phyloP scores from a whole-genome alignment of 306 rosid genomes.

The Fragaria iinumae region DNA sequence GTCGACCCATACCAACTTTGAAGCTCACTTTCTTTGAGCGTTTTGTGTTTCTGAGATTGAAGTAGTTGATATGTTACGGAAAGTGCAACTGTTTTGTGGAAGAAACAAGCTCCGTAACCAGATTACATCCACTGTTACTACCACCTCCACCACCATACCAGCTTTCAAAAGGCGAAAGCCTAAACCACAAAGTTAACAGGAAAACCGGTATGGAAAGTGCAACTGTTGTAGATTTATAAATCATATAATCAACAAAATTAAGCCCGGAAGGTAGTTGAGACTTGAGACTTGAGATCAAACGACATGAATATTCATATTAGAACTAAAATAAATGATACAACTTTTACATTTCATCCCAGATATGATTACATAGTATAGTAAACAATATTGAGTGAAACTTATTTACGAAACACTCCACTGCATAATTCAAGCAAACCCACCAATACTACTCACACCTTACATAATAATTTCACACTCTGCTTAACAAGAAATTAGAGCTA shows the following conservation, averaged over 20 bases:
- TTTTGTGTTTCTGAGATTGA: neutral
- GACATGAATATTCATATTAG: neutral
- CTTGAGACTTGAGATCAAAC: neutral
- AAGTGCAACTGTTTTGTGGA: no score
- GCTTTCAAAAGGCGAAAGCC: no score
- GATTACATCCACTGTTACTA: no score
- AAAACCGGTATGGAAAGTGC: no score
- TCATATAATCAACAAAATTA: neutral
- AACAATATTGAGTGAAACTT: slow-evolving; percentile 6
- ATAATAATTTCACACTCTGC: slow-evolving; percentile 2
- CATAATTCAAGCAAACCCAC: slow-evolving; percentile 11
- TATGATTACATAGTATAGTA: neutral
- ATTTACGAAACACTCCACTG: neutral
- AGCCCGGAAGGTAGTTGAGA: neutral
- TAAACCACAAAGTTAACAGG: no score
- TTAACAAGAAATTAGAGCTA: neutral
- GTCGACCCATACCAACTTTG: slow-evolving; percentile 4
- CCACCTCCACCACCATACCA: no score
- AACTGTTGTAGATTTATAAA: no score
- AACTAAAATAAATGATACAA: neutral
- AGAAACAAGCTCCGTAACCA: no score
- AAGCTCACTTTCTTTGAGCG: neutral
- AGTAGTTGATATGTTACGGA: neutral
- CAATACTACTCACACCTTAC: slow-evolving; percentile 7
- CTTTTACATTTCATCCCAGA: neutral